Evolutionary conservation across 1,139 yeast species (phyloP), one percentile per base, ranked within the genome.

Genomic region (Yamadazyma aaseri): DNA sequence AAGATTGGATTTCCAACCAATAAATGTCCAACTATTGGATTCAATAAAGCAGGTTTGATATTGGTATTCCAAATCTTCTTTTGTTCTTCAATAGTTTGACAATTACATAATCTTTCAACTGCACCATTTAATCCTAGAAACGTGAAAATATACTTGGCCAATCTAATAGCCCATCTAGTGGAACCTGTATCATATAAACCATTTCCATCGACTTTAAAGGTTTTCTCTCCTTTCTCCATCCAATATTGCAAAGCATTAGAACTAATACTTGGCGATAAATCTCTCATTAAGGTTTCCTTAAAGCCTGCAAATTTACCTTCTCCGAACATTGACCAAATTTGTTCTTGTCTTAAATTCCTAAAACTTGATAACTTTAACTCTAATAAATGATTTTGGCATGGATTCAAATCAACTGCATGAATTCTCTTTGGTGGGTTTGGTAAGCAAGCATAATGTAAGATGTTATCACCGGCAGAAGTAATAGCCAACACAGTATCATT

Each of bases 331-430:
- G 71, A 58, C 95, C 95, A 85, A 32, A 80, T 59, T 45, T 83
- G 79, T 13, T 73, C 76, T 45, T 72, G 74, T n/a, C 67, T 53
- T 40, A 83, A 64, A 9, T 76, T 65, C 45, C 79, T 73, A 49
- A 84, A 69, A 22, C 84, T 73, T 2, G 95, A 90, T 36, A 85
- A 68, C 60, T 85, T 85, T 54, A 85, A 71, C 60, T 85, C 95
- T 45, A 83, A 71, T 42, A 85, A 71, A 52, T 85, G 95, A 41
- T 83, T 83, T 63, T 85, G 95, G 47, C 81, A 75, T 5, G 95
- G 95, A 53, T 85, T 85, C 54, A 85, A 70, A 55, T 85, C 95
- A 37, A 85, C 95, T 31, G 92, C 92, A 53, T 85, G 95, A 43
- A 85, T 82, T 50, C 82, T 67, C 46, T 73, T 76, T 29, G 95